phyloP scores from a whole-genome alignment of 1,139 yeast species.

The Suhomyces panamericanus region DNA sequence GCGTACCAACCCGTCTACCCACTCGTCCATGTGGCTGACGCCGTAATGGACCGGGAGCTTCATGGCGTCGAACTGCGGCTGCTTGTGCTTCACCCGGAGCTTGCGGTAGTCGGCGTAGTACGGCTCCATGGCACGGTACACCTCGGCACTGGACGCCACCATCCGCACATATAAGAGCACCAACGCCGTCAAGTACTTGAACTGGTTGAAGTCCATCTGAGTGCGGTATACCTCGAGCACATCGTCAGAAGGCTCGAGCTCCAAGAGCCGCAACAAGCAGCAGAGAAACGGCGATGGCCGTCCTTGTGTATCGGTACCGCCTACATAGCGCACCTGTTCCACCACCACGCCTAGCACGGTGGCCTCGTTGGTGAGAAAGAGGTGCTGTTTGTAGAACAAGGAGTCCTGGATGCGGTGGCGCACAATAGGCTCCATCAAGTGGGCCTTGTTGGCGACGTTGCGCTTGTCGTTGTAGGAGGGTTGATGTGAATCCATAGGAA shows the following conservation, averaged over 20 bases:
- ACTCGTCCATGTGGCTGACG: conserved; percentile 57
- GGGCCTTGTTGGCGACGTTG: conserved; percentile 44
- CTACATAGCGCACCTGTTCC: conserved; percentile 46
- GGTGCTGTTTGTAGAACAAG: conserved; percentile 64
- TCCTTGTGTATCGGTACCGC: conserved; percentile 49
- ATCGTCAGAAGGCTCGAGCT: conserved; percentile 58
- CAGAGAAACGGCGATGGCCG: conserved; percentile 67
- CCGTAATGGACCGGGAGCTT: conserved; percentile 28
- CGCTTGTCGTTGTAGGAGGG: conserved; percentile 21
- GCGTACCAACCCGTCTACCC: conserved; percentile 53
- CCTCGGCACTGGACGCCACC: conserved; percentile 42
- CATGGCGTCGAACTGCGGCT: conserved; percentile 23
- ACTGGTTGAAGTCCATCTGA: conserved; percentile 48
- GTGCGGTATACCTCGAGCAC: conserved; percentile 52
- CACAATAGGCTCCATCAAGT: conserved; percentile 63
- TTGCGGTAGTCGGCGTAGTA: conserved; percentile 57
- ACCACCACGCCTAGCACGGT: conserved; percentile 37
- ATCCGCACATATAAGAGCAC: conserved; percentile 60
- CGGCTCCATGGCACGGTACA: conserved; percentile 54
- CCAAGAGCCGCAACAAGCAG: conserved; percentile 60
- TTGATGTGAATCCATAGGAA: not conserved
- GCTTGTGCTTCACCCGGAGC: conserved; percentile 33
- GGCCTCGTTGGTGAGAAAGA: conserved; percentile 58
- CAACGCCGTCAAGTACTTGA: conserved; percentile 67
- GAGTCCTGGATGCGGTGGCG: conserved; percentile 70